A percentile compares a stretch with the other conserved stretches of the same genome.
Conservation (phyloP, 768 basidiomycete species). For the Russula sp. region DNA sequence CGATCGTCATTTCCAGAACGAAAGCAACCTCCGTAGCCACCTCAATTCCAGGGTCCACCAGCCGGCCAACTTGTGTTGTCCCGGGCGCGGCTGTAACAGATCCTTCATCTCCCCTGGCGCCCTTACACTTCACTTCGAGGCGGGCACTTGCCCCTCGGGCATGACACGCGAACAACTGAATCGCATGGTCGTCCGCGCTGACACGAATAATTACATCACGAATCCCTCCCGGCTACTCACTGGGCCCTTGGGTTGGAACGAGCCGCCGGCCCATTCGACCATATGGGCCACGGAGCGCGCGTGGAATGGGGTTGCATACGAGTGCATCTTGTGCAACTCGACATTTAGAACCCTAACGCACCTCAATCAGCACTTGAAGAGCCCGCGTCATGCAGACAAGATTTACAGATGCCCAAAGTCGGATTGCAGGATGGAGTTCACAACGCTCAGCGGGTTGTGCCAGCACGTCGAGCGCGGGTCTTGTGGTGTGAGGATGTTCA, state of each 20-base stretch:
- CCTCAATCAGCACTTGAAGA: slow-evolving; percentile 63
- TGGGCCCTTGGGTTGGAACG: neutral
- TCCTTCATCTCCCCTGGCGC: slow-evolving; percentile 51
- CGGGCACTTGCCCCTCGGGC: slow-evolving; percentile 54
- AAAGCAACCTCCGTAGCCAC: slow-evolving; percentile 47
- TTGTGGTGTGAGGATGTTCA: slow-evolving; percentile 22
- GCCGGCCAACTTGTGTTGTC: slow-evolving; percentile 40
- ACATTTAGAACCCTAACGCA: slow-evolving; percentile 41
- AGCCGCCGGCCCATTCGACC: neutral
- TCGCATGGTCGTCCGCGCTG: slow-evolving; percentile 9
- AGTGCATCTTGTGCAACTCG: slow-evolving; percentile 62
- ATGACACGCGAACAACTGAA: slow-evolving; percentile 38
- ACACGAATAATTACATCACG: slow-evolving; percentile 15
- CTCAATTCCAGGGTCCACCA: slow-evolving; percentile 52
- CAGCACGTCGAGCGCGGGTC: slow-evolving; percentile 22
- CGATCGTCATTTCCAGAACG: slow-evolving; percentile 43
- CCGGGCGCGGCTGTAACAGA: slow-evolving; percentile 44
- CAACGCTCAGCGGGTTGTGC: slow-evolving; percentile 15
- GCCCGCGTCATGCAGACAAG: slow-evolving; percentile 40
- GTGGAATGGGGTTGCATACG: slow-evolving; percentile 48
- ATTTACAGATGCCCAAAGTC: slow-evolving; percentile 20
- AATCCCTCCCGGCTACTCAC: slow-evolving; percentile 1
- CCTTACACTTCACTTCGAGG: slow-evolving; percentile 61
- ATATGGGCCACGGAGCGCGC: slow-evolving; percentile 40
- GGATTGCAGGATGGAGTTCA: slow-evolving; percentile 11